Conservation (phyloP, 306 rosid genomes). For the Cicer judaicum region DNA sequence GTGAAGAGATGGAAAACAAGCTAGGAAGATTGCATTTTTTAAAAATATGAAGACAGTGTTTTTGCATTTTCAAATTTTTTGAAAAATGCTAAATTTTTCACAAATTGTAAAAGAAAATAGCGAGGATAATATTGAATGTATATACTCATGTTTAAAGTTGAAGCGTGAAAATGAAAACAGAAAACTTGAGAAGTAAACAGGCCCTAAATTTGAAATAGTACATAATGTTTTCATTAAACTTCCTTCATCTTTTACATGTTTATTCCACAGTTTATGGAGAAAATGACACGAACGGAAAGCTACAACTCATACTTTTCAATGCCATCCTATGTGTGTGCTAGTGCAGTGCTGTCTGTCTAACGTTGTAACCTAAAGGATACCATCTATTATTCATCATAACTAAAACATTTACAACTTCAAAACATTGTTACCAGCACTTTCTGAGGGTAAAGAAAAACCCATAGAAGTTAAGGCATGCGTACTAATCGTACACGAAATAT, state of each 20-base stretch:
- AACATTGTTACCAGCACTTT: slow-evolving; percentile 19
- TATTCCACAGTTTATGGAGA: slow-evolving; percentile 12
- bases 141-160: no score
- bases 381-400: slow-evolving; percentile 17
- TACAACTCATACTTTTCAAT: not conserved
- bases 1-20: no score
- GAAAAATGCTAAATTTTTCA: no score
- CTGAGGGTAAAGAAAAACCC: not conserved
- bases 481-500: not conserved
- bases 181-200: no score
- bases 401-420: slow-evolving; percentile 23
- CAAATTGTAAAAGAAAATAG: no score
- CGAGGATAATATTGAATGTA: no score
- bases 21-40: no score
- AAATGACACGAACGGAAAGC: slow-evolving; percentile 19
- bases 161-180: no score
- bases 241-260: slow-evolving; percentile 30
- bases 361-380: not conserved
- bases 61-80: no score
- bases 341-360: no score
- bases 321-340: no score
- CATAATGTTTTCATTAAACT: slow-evolving; percentile 5
- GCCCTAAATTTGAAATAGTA: not conserved
- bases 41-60: no score
- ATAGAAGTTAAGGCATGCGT: not conserved